These are phyloP conservation scores for Trametes maxima DNA, from an alignment of 768 basidiomycete genomes.

Conservation along the genomic window DNA sequence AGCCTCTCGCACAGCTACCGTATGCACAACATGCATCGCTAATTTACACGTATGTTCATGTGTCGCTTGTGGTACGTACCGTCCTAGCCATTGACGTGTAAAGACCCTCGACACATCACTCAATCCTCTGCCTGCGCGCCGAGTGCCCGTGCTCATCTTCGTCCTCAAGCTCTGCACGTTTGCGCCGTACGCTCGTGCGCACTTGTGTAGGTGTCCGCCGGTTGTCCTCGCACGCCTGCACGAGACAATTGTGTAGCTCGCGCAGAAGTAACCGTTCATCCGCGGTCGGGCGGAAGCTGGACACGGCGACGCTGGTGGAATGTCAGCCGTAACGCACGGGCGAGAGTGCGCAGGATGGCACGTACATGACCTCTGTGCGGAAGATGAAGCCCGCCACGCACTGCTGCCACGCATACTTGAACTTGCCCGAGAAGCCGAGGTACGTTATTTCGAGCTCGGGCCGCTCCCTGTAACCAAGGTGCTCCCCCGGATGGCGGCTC, in stretches of 20 bases:
- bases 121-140: background rate
- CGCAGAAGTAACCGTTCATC: background rate
- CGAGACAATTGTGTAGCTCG: slow-evolving; percentile 2
- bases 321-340: background rate
- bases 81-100: no score
- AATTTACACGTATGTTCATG: no score
- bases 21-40: no score
- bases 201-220: background rate
- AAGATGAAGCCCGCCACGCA: slow-evolving; percentile 6
- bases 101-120: background rate
- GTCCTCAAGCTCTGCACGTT: background rate
- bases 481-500: background rate
- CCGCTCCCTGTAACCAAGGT: background rate
- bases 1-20: no score
- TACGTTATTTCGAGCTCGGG: background rate
- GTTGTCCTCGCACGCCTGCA: background rate
- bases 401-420: slow-evolving; percentile 7
- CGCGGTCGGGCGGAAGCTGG: background rate
- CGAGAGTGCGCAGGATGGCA: background rate
- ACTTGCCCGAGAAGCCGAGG: background rate
- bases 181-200: slow-evolving; percentile 1
- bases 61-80: no score
- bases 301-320: background rate
- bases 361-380: slow-evolving; percentile 8
- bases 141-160: background rate